Base-by-base conservation (phyloP, 306 rosid species). In the Lotus japonicus region DNA sequence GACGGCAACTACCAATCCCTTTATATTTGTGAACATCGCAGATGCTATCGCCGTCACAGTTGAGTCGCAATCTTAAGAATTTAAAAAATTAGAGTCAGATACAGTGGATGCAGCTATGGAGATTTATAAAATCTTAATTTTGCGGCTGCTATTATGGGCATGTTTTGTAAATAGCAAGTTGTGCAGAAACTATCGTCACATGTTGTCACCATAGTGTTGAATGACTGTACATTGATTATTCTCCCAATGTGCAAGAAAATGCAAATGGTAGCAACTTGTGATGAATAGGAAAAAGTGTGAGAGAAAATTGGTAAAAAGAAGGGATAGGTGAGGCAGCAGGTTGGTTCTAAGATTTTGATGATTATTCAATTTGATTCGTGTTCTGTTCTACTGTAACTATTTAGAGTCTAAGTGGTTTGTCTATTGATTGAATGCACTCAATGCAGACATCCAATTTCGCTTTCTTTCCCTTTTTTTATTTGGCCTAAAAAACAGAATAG, bases 1-100 rank as follows among this genome's bases (percentile, higher is more conserved):
- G 84, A 6, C 89, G 84, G 64, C 88, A 74, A 8, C 23, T 81
- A 0, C 68, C 88, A 1, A 80, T 86, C 50, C 96, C 98, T 46
- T 17, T 83, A 49, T 76, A 76, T 53, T 53, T 76, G 66, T 77
- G 41, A 76, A 41, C 2, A 26, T 26, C 31, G 4, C 31, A 3
- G 4, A 26, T 26, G 31, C 31, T 26, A 4, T 26, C 31, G 31
- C 36, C 7, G 5, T 5, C 36, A 31, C 7, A 4, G 36, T 31
- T 31, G 7, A 7, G 36, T 31, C 36, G 7, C 31, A 31, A 31
- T 31, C 7, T 0, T 5, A 5, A 31, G 5, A 31, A 26, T 26
- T 0, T 2, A 26, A 31, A 31, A 31, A 31, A 31, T 0, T 0
- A 31, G 7, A 5, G 36, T 5, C 7, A 5, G 7, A 31, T 6